Conservation (phyloP, 192 early-diverging fungal species). For the Kappamyces sp. region DNA sequence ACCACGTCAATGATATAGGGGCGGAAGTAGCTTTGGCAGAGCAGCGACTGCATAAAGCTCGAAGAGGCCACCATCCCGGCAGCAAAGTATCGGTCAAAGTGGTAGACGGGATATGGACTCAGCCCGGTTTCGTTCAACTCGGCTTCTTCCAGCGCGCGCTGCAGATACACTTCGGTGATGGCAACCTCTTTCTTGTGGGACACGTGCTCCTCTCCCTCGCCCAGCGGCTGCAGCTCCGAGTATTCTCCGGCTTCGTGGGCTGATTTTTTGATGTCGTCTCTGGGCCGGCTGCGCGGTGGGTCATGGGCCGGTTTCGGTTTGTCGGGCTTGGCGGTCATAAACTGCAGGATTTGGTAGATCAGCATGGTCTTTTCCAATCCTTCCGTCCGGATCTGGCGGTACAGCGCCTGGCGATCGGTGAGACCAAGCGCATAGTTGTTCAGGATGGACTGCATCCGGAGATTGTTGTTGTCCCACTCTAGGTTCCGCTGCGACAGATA, state of each 20-base stretch:
- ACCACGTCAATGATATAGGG: slow-evolving; percentile 43
- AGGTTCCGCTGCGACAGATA: slow-evolving; percentile 33
- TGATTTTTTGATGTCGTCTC: neutral
- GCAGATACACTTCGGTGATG: slow-evolving; percentile 39
- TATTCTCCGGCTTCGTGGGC: slow-evolving; percentile 7
- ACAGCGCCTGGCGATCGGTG: slow-evolving; percentile 37
- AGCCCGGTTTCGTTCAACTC: slow-evolving; percentile 46
- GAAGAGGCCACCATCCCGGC: slow-evolving; percentile 39
- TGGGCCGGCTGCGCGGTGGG: slow-evolving; percentile 2
- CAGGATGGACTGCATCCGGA: slow-evolving; percentile 43
- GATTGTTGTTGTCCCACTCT: slow-evolving; percentile 39
- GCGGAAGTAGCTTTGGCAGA: slow-evolving; percentile 47
- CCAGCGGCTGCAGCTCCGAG: neutral
- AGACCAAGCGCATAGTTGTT: slow-evolving; percentile 46
- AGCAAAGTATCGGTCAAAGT: slow-evolving; percentile 50
- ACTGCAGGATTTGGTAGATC: slow-evolving; percentile 25
- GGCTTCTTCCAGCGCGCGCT: slow-evolving; percentile 36
- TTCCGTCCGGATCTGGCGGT: slow-evolving; percentile 34
- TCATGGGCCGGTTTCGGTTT: neutral
- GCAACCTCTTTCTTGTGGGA: slow-evolving; percentile 19
- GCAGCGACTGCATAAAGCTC: slow-evolving; percentile 41
- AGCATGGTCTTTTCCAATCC: slow-evolving; percentile 26
- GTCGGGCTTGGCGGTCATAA: slow-evolving; percentile 17
- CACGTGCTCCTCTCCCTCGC: neutral
- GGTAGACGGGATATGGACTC: slow-evolving; percentile 36